Base-by-base conservation (phyloP, 1,139 yeast genomes). In the Wickerhamiella pararugosa region DNA sequence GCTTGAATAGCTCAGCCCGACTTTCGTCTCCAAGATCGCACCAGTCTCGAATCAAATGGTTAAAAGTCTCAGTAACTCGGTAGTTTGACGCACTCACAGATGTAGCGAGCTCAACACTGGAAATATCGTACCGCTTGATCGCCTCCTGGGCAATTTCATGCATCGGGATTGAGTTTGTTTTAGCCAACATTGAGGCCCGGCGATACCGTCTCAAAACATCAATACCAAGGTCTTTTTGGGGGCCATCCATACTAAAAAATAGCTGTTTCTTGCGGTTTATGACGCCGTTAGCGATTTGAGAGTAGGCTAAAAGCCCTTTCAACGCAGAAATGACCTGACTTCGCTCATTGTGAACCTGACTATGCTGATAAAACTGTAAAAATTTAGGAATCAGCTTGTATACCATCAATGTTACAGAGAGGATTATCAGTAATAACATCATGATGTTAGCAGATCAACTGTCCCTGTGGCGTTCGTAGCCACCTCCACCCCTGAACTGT, bases 41-140 rank as follows among this genome's bases (percentile, higher is more conserved):
- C 90, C 92, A 84, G 56, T 84, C 94, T 39, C 94, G 64, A 5
- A 76, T 70, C 47, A 70, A 72, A 58, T 83, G 94, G 37, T 83
- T 76, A 39, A 84, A 53, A 4, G 82, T 65, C 55, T 84, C 94
- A 32, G 76, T 69, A 0, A 80, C 83, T 40, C 76, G 61, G 47
- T 69, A 73, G 48, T 72, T 70, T 29, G 48, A 39, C 37, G 26
- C 47, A 40, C 42, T 50, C 45, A 37, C 57, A 43, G 52, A 54
- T 47, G 48, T 56, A 52, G 54, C 45, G 39, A 65, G 34, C 42
- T 74, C 75, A 41, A 25, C 15, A n/a, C 29, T 6, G 5, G 43
- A 15, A 28, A 79, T 51, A 0, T 68, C 64, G 53, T 73, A 65
- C 7, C 57, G 53, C 2, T 57, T 47, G 28, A 70, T 62, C 0